These are phyloP conservation scores for Triglochin maritima DNA, from an alignment of 106 monocot species.

Conservation along the genomic window DNA sequence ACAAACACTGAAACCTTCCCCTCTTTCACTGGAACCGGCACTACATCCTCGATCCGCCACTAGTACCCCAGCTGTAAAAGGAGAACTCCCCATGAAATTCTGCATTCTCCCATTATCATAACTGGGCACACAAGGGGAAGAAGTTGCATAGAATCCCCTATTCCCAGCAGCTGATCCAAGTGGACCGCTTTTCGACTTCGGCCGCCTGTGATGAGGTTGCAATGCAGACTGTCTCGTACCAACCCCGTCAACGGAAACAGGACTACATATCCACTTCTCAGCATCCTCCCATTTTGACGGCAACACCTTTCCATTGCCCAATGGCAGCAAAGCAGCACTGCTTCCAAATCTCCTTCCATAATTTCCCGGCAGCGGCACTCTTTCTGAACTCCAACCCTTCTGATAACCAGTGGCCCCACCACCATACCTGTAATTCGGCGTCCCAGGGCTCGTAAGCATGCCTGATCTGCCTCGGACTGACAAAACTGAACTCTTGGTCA, in stretches of 20 bases:
- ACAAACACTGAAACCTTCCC: slow-evolving; percentile 3
- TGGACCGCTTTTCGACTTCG: slow-evolving; percentile 92
- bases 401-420: slow-evolving; percentile 4
- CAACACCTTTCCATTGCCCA: slow-evolving; percentile 49
- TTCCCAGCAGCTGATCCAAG: slow-evolving; percentile 37
- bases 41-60: slow-evolving; percentile 35
- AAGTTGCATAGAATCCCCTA: slow-evolving; percentile 19
- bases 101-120: slow-evolving; percentile 40
- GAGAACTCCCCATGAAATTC: slow-evolving; percentile 42
- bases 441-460: slow-evolving; percentile 56
- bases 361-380: slow-evolving; percentile 29
- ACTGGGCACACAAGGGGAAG: slow-evolving; percentile 45
- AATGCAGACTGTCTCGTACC: slow-evolving; percentile 21
- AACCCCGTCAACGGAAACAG: slow-evolving; percentile 41
- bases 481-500: slow-evolving; percentile 4
- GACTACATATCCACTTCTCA: slow-evolving; percentile 92
- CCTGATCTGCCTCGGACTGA: slow-evolving; percentile 25
- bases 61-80: slow-evolving; percentile 59
- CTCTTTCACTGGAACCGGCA: slow-evolving; percentile 14
- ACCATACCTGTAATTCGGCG: slow-evolving; percentile 46
- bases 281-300: slow-evolving; percentile 99
- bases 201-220: slow-evolving; percentile 50
- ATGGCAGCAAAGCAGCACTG: slow-evolving; percentile 36
- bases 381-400: slow-evolving; percentile 19
- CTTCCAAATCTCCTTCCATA: slow-evolving; percentile 20